Evolutionary conservation across 352 stramenopile genomes (phyloP).

Genomic region (Pilasporangium apinafurcum): DNA sequence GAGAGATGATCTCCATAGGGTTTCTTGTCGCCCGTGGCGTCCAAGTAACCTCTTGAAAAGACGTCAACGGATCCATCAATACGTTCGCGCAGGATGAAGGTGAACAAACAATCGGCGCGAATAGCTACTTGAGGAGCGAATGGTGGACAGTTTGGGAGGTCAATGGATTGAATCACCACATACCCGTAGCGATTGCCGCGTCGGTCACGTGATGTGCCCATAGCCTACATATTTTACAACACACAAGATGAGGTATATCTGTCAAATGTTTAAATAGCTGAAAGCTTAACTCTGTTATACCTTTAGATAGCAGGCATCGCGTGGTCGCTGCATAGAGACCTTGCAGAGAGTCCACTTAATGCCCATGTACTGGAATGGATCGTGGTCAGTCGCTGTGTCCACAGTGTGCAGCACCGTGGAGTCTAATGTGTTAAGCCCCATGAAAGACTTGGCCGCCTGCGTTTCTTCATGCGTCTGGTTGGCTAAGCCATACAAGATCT

Average conservation of each 20-base stretch:
- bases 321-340: slow-evolving; percentile 13
- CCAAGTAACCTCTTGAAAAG: slow-evolving; percentile 31
- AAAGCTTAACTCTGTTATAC: no score
- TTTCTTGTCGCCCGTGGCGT: slow-evolving; percentile 27
- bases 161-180: slow-evolving; percentile 32
- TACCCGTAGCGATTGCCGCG: slow-evolving; percentile 25
- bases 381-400: slow-evolving; percentile 19
- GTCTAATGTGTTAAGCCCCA: slow-evolving; percentile 18
- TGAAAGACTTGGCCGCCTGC: slow-evolving; percentile 23
- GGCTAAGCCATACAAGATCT: slow-evolving; percentile 37
- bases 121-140: slow-evolving; percentile 19
- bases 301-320: slow-evolving; percentile 26
- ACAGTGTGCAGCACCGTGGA: slow-evolving; percentile 30
- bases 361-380: slow-evolving; percentile 38
- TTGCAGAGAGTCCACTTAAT: slow-evolving; percentile 44
- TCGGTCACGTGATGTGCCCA: slow-evolving; percentile 27
- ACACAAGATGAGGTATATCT: no score
- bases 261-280: no score
- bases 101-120: slow-evolving; percentile 18
- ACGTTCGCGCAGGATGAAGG: slow-evolving; percentile 29
- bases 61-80: slow-evolving; percentile 29
- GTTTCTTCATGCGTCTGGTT: slow-evolving; percentile 24
- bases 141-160: slow-evolving; percentile 24
- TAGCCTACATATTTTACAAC: no score
- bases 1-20: slow-evolving; percentile 14